Base-by-base conservation (phyloP, 768 basidiomycete genomes). In the Tremella fuciformis region DNA sequence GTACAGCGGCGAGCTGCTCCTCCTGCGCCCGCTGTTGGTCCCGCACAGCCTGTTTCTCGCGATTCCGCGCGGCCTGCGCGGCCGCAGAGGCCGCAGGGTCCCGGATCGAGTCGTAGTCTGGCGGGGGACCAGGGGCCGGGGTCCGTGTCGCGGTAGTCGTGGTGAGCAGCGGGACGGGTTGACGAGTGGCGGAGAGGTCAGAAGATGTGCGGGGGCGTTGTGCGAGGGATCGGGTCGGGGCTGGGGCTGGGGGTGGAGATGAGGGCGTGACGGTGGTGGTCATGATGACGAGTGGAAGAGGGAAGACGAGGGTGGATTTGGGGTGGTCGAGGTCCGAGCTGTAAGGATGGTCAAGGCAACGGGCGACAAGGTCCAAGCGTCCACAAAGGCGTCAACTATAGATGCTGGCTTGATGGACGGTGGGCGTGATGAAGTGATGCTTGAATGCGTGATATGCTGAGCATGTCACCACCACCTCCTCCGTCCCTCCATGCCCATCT, bases 21-120 rank as follows among this genome's bases (percentile, higher is more conserved):
- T 44, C 58, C 34, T 53, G 51, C 18, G 8, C 22, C 19, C n/a
- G 24, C 40, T 49, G 47, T 21, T 37, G 51, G 39, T 59, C 58
- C 11, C 58, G 34, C 22, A 59, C 26, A n/a, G 58, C 58, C 21
- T 59, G 51, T 34, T 59, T 59, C 22, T 59, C 58, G 11, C 39
- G 39, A 26, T 59, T 53, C 7, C 34, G 15, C 4, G 46, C 21
- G 13, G 55, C 15, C 26, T 57, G 46, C 6, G 21, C 49, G n/a
- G 42, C n/a, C 26, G 49, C 49, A 15, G 6, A 4, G 49, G 49
- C 19, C 15, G 49, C 6, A n/a, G 49, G 25, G n/a, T 21, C 19
- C 6, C 26, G 21, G 21, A 50, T 50, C 6, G 49, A 22, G 21
- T 21, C 19, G 25, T 50, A 50, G 49, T 29, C 49, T n/a, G 49